A percentile compares a stretch with the other conserved stretches of the same genome.
phyloP scores from a whole-genome alignment of 164 flowering plant species.

The Buxus sempervirens region DNA sequence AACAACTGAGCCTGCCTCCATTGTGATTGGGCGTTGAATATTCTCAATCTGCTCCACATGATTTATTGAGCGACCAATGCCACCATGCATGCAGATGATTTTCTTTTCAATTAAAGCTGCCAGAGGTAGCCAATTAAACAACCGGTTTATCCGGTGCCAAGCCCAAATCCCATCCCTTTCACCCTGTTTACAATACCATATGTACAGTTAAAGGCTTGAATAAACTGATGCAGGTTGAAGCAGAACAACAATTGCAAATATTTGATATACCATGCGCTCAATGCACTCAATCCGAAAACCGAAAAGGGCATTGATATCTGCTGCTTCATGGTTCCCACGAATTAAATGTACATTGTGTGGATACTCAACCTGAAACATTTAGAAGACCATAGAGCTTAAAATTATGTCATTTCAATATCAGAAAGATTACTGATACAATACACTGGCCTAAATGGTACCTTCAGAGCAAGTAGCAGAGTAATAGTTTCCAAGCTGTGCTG shows the following conservation, averaged over 20 bases:
- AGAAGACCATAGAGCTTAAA: slow-evolving; percentile 1
- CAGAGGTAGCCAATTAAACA: slow-evolving; percentile 98
- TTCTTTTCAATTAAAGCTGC: slow-evolving; percentile 98
- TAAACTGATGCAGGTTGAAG: not conserved
- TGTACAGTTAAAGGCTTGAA: slow-evolving; percentile 6
- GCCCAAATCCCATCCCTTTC: slow-evolving; percentile 99
- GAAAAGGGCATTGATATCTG: slow-evolving; percentile 98
- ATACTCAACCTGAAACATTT: slow-evolving; percentile 70
- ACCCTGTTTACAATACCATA: slow-evolving; percentile 54
- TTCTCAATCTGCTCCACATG: slow-evolving; percentile 94
- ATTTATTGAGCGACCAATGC: slow-evolving; percentile 98
- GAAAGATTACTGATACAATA: not conserved
- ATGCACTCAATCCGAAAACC: slow-evolving; percentile 99
- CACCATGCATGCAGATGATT: slow-evolving; percentile 99
- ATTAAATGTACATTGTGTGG: slow-evolving; percentile 88
- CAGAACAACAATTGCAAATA: not conserved
- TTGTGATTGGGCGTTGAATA: slow-evolving; percentile 94
- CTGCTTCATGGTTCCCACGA: slow-evolving; percentile 99
- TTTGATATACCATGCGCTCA: slow-evolving; percentile 85
- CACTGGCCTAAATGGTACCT: slow-evolving; percentile 41
- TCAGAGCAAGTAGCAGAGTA: slow-evolving; percentile 83
- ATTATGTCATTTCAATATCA: not conserved
- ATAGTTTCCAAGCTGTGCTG: slow-evolving; percentile 98
- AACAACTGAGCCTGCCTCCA: slow-evolving; percentile 99
- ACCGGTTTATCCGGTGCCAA: slow-evolving; percentile 93